Base-by-base conservation (phyloP, 441 rosid genomes). In the Arabidopsis lyrata region DNA sequence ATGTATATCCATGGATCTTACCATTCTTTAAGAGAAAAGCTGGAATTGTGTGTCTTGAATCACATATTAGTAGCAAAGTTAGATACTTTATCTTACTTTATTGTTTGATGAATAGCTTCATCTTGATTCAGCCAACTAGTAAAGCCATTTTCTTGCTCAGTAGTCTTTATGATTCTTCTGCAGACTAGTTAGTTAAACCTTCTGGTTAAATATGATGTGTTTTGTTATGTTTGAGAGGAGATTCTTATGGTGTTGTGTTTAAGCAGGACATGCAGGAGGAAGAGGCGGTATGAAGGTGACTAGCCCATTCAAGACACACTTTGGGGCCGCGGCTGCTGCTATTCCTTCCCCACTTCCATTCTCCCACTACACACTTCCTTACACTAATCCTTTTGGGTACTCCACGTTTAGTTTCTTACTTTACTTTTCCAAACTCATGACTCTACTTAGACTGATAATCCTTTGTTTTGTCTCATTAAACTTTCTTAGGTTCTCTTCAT, bases 351-450 rank as follows among this genome's bases (percentile, higher is more conserved):
- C 91, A 41, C 81, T 89, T 66, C 87, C 95, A 83, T 88, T 86
- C 77, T 91, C 97, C 68, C 98, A 87, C 86, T 94, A 90, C 86
- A 90, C 93, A 66, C 79, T 94, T 66, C 96, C 98, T 47, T 90
- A 80, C 60, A 84, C 81, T 68, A 73, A 88, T 86, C 80, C 88
- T 60, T 94, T 87, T 82, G 97, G 93, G 93, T 87, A 83, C 52
- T 55, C 18, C 53, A 47, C 31, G 13, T 49, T 42, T 50, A 3
- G 3, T n/a, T 54, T 74, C 53, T 74, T 67, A 8, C 70, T 66
- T 22, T 22, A 38, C 41, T 45, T 44, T 38, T 35, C 6, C n/a
- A 27, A 41, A 58, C 8, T 34, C 64, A 59, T 54, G 5, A 32
- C 49, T 59, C 54, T 34, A 20, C 1, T 10, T 58, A 78, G 42